Base-by-base conservation (phyloP, 2,329 filamentous ascomycete genomes). In the Aureobasidium sp. region DNA sequence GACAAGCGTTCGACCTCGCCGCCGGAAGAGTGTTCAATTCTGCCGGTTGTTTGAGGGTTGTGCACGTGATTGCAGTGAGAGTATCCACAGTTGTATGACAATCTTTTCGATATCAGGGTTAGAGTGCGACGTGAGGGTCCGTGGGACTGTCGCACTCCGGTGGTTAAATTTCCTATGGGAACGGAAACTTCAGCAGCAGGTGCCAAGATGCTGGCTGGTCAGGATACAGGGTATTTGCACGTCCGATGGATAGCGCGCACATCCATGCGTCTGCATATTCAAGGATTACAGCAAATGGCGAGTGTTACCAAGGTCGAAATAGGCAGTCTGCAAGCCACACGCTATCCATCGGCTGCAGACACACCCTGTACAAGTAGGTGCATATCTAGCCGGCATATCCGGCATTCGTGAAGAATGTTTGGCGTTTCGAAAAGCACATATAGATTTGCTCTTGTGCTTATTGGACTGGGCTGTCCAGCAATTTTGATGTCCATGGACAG, bases 61-160 rank as follows among this genome's bases (percentile, higher is more conserved):
- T 33, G 45, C 45, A 29, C 45, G 15, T 15, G 31, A 48, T 29
- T 48, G 53, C 40, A 45, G 39, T 33, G 27, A 6, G 29, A 9
- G 53, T 57, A 57, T 45, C 53, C 53, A 57, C 53, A 57, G 7
- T 31, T 44, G 24, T 22, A 31, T 44, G 53, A 14, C 53, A 57
- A 57, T 57, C 53, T 35, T 57, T 57, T 57, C 53, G 53, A 57
- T 44, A 57, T 44, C 39, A 44, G 53, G 53, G 33, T 57, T 57
- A 57, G 53, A 57, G 53, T 35, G 40, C 53, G 40, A 45, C 15
- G 53, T n/a, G 53, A 57, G 39, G 29, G 53, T 45, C 53, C 27
- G 53, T 57, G 53, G 11, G 40, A 45, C 39, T 57, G 53, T 39
- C 53, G 53, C 53, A 35, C 14, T 45, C 53, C 53, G 53, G 40